Evolutionary conservation across 2,329 filamentous ascomycete genomes (phyloP).

Genomic region (Aplosporella prunicola): DNA sequence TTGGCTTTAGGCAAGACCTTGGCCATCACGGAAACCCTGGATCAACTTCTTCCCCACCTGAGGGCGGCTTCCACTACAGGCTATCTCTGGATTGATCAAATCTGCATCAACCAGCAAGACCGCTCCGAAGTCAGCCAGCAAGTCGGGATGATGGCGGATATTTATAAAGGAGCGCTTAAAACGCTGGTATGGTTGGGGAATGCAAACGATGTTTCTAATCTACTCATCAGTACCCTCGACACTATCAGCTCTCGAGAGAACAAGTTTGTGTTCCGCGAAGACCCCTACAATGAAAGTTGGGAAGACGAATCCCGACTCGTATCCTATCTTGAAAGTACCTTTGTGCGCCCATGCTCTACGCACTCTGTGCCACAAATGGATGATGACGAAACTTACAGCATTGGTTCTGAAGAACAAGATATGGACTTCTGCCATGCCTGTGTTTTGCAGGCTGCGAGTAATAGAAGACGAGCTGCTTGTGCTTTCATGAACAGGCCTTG

Average conservation of each 20-base stretch:
- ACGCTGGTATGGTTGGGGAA: constrained; percentile 14
- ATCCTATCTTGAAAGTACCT: too few relatives aligned
- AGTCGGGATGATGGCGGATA: constrained; percentile 7
- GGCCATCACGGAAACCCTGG: constrained; percentile 7
- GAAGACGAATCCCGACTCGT: too few relatives aligned
- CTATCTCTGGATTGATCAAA: constrained; percentile 12
- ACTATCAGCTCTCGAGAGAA: neutral
- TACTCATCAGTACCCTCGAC: constrained; percentile 11
- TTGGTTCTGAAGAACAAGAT: neutral
- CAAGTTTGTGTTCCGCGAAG: neutral
- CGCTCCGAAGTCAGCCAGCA: constrained; percentile 10
- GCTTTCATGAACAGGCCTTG: neutral
- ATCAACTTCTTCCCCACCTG: constrained; percentile 1
- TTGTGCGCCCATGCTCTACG: too few relatives aligned
- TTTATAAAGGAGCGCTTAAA: constrained; percentile 5
- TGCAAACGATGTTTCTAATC: constrained; percentile 11
- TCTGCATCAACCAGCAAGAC: constrained; percentile 13
- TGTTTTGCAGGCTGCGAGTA: neutral
- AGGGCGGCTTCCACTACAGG: constrained; percentile 7
- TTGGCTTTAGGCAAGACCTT: constrained; percentile 3
- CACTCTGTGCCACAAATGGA: too few relatives aligned
- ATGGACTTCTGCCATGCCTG: neutral
- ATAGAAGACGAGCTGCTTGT: neutral
- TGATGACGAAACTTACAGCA: too few relatives aligned
- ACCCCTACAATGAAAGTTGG: too few relatives aligned